These are phyloP conservation scores for Hypholoma sublateritium DNA, from an alignment of 768 basidiomycete species.

Conservation along the genomic window DNA sequence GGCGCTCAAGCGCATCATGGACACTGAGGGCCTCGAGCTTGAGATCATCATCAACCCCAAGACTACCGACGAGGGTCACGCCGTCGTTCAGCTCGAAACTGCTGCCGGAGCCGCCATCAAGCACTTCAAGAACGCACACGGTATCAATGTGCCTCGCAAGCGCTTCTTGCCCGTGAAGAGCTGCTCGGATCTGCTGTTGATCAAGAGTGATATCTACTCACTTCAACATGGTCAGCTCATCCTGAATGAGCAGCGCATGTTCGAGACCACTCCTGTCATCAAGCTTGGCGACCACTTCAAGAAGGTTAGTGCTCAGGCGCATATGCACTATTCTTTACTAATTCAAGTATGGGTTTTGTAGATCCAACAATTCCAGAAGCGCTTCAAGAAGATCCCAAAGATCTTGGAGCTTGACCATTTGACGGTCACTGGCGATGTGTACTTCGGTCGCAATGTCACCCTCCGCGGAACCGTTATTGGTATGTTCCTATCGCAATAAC, in stretches of 20 bases:
- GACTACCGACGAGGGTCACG: slow-evolving; percentile 80
- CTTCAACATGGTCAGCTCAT: slow-evolving; percentile 85
- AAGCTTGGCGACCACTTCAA: slow-evolving; percentile 97
- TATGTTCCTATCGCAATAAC: slow-evolving; percentile 17
- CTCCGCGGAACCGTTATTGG: slow-evolving; percentile 89
- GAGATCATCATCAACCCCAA: slow-evolving; percentile 96
- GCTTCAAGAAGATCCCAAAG: slow-evolving; percentile 92
- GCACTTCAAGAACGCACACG: slow-evolving; percentile 89
- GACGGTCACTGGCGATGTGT: slow-evolving; percentile 90
- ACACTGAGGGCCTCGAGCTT: slow-evolving; percentile 80
- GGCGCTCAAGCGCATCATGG: slow-evolving; percentile 91
- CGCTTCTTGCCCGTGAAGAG: slow-evolving; percentile 93
- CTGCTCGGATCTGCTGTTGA: slow-evolving; percentile 84
- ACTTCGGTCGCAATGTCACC: slow-evolving; percentile 85
- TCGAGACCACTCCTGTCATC: slow-evolving; percentile 89
- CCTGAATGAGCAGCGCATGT: slow-evolving; percentile 82
- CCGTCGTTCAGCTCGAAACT: slow-evolving; percentile 89
- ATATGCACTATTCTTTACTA: neutral
- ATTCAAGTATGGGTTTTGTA: slow-evolving; percentile 19
- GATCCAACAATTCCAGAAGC: slow-evolving; percentile 89
- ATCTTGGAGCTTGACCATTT: slow-evolving; percentile 92
- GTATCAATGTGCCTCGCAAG: slow-evolving; percentile 91
- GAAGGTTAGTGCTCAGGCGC: slow-evolving; percentile 51
- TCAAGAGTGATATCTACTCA: slow-evolving; percentile 93
- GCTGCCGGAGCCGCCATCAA: slow-evolving; percentile 94